Evolutionary conservation across 345 rosid species (phyloP).

Genomic region (Luvunga scandens): DNA sequence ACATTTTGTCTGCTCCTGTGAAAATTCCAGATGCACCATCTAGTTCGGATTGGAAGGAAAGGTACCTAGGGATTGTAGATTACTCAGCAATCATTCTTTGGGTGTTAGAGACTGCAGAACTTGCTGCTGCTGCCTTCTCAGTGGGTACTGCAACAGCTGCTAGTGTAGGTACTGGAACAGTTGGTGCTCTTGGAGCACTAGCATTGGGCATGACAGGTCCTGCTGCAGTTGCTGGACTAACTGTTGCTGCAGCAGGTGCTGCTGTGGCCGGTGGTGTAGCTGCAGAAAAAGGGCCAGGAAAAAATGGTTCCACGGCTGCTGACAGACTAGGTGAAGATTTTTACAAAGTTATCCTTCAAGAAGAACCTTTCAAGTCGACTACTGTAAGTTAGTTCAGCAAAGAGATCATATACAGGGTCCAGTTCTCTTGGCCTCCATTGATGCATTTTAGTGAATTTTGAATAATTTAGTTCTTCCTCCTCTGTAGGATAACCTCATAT

Average conservation of each 20-base stretch:
- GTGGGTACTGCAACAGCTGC: conserved; percentile 74
- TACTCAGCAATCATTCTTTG: conserved; percentile 74
- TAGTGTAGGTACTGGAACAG: conserved; percentile 73
- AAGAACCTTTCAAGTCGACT: conserved; percentile 90
- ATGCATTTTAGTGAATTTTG: neutral
- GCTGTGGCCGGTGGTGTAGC: conserved; percentile 77
- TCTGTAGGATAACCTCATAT: neutral
- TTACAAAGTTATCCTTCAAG: conserved; percentile 67
- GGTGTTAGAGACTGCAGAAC: conserved; percentile 79
- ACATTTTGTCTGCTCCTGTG: conserved; percentile 83
- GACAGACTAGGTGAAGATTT: conserved; percentile 69
- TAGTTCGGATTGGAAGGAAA: conserved; percentile 64
- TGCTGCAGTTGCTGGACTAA: conserved; percentile 60
- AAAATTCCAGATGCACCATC: conserved; percentile 43
- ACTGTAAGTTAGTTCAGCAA: conserved; percentile 36
- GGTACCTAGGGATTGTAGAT: conserved; percentile 76
- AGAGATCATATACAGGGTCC: neutral
- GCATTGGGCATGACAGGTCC: conserved; percentile 76
- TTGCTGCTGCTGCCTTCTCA: conserved; percentile 70
- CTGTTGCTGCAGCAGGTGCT: conserved; percentile 80
- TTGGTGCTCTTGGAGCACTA: conserved; percentile 73
- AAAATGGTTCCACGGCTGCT: conserved; percentile 73
- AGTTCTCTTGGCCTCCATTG: neutral
- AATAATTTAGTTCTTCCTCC: neutral
- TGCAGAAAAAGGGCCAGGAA: conserved; percentile 57